Evolutionary conservation across 2,329 filamentous ascomycete genomes (phyloP).

Genomic region (Aspergillus awamori): DNA sequence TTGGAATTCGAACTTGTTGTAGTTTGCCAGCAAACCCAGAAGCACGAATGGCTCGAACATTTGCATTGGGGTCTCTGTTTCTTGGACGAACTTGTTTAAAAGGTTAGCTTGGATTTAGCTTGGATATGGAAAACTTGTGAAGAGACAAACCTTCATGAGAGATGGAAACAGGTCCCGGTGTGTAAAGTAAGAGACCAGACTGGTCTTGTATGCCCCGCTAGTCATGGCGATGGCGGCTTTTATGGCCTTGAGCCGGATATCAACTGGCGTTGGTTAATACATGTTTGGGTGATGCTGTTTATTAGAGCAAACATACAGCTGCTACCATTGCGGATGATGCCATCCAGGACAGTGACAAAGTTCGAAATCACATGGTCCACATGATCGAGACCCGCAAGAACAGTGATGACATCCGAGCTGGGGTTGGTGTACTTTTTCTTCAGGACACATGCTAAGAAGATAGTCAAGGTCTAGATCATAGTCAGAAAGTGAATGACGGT

Average conservation of each 20-base stretch:
- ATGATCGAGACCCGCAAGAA: constrained; percentile 85
- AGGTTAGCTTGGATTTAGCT: constrained; percentile 10
- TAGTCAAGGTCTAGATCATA: constrained; percentile 73
- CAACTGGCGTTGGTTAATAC: constrained; percentile 54
- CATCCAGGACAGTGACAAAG: constrained; percentile 80
- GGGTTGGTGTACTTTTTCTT: constrained; percentile 92
- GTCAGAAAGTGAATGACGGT: constrained; percentile 45
- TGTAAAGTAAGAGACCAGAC: constrained; percentile 90
- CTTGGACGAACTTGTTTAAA: constrained; percentile 72
- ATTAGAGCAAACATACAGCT: constrained; percentile 57
- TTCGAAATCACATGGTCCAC: constrained; percentile 86
- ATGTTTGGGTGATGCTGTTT: not conserved
- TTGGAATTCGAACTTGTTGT: constrained; percentile 99
- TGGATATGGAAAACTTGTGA: not conserved
- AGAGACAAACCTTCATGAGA: constrained; percentile 76
- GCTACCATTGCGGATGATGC: constrained; percentile 76
- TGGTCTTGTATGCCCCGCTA: constrained; percentile 94
- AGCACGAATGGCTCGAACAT: constrained; percentile 77
- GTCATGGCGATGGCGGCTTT: constrained; percentile 80
- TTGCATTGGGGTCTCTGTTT: constrained; percentile 66
- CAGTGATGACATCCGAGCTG: constrained; percentile 88
- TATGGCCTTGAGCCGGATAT: constrained; percentile 77
- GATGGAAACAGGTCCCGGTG: constrained; percentile 92
- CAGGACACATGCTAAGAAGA: constrained; percentile 80
- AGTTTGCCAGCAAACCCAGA: constrained; percentile 86